A percentile compares a stretch with the other conserved stretches of the same genome.
These are phyloP conservation scores for Leptographium galeiforme DNA, from an alignment of 2,329 filamentous ascomycete species.

Conservation along the genomic window DNA sequence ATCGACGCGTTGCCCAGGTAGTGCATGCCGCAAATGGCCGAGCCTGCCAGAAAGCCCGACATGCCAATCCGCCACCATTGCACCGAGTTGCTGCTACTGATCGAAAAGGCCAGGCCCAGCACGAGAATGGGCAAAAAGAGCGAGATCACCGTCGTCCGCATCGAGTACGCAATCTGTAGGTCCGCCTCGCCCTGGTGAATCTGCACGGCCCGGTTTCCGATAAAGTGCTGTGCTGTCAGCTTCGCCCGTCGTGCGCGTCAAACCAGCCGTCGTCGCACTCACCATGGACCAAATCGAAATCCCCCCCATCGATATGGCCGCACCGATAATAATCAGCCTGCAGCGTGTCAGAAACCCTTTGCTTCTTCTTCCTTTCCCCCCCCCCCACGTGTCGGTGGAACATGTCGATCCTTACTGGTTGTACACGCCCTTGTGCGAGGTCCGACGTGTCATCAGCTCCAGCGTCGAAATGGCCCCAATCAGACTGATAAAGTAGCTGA, in stretches of 20 bases:
- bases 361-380: no score
- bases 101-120: constrained; percentile 57
- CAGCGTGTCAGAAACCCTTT: neutral
- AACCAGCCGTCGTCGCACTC: no score
- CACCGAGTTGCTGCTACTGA: constrained; percentile 45
- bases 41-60: constrained; percentile 57
- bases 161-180: constrained; percentile 62
- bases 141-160: constrained; percentile 59
- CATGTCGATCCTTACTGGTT: constrained; percentile 45
- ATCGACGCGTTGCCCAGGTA: constrained; percentile 79
- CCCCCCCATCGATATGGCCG: constrained; percentile 59
- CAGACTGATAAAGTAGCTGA: constrained; percentile 65
- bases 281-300: constrained; percentile 64
- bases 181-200: constrained; percentile 47
- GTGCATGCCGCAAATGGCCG: constrained; percentile 74
- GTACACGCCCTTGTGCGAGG: constrained; percentile 51
- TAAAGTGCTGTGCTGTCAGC: constrained; percentile 51
- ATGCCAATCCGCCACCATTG: constrained; percentile 44
- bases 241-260: no score
- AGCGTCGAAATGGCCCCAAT: constrained; percentile 68
- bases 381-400: no score
- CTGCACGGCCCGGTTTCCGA: constrained; percentile 67
- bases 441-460: constrained; percentile 67
- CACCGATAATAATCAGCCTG: constrained; percentile 49
- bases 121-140: constrained; percentile 71